Evolutionary conservation across 306 rosid species (phyloP).

Genomic region (Aeschynomene evenia): DNA sequence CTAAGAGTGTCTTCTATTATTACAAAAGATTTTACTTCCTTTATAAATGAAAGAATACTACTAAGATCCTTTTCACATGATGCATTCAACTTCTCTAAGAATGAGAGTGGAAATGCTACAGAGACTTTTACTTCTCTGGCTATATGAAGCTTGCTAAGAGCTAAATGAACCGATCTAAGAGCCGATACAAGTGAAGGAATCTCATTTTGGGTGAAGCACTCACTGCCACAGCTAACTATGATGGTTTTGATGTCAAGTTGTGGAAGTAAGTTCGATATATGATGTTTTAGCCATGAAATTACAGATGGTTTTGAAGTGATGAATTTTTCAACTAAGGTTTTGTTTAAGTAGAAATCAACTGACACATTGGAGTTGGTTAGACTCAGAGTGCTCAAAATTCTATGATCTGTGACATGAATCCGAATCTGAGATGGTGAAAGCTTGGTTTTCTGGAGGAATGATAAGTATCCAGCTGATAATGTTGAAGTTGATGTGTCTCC

Average conservation of each 20-base stretch:
- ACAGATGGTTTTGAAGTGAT: slow-evolving; percentile 38
- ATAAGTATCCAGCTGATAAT: slow-evolving; percentile 27
- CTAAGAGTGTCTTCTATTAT: slow-evolving; percentile 50
- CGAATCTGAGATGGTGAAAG: slow-evolving; percentile 50
- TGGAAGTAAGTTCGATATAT: slow-evolving; percentile 40
- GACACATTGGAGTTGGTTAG: slow-evolving; percentile 40
- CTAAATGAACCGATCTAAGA: slow-evolving; percentile 44
- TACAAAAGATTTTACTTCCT: slow-evolving; percentile 46
- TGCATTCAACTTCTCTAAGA: slow-evolving; percentile 42
- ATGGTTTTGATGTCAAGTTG: slow-evolving; percentile 43
- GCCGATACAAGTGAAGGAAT: slow-evolving; percentile 38
- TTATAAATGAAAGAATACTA: slow-evolving; percentile 40
- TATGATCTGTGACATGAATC: slow-evolving; percentile 44
- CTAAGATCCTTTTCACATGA: slow-evolving; percentile 32
- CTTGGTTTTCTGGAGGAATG: slow-evolving; percentile 45
- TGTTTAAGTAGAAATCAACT: slow-evolving; percentile 57
- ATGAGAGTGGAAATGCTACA: slow-evolving; percentile 55
- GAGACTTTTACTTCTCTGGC: slow-evolving; percentile 47
- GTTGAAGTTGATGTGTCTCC: slow-evolving; percentile 41
- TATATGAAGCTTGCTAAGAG: slow-evolving; percentile 34
- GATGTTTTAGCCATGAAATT: slow-evolving; percentile 46
- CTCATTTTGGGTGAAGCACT: slow-evolving; percentile 36
- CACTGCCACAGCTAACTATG: slow-evolving; percentile 38
- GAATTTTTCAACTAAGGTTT: slow-evolving; percentile 35
- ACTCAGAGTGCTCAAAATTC: slow-evolving; percentile 39